Conservation (phyloP, 805 yeast genomes). For the Osmozyma mogii region DNA sequence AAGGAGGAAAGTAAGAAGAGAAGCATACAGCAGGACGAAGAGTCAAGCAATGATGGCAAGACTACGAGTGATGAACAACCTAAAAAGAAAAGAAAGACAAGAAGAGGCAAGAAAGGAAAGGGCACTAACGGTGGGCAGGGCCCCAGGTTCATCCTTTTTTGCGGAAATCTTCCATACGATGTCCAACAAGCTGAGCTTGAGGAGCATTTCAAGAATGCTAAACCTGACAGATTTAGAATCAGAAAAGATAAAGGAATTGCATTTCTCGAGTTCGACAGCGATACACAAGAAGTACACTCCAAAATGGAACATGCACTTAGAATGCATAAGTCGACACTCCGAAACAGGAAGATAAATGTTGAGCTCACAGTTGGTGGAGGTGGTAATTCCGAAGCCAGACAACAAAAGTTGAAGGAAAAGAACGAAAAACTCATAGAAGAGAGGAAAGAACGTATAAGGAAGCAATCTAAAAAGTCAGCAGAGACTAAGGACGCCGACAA, state of each 20-base stretch:
- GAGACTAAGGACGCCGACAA: constrained; percentile 16
- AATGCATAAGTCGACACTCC: constrained; percentile 68
- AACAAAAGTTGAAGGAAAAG: constrained; percentile 63
- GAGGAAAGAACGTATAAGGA: constrained; percentile 48
- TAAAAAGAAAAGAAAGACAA: constrained; percentile 63
- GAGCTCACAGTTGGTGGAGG: constrained; percentile 99
- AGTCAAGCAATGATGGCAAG: constrained; percentile 10
- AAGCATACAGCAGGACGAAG: constrained; percentile 6
- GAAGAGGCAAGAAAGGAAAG: constrained; percentile 71
- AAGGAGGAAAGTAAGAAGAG: constrained; percentile 1
- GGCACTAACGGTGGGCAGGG: constrained; percentile 41
- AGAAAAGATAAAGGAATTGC: constrained; percentile 88
- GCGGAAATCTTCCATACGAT: constrained; percentile 83
- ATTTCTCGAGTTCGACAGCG: constrained; percentile 70
- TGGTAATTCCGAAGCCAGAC: constrained; percentile 67
- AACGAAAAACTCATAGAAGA: constrained; percentile 70
- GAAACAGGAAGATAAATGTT: constrained; percentile 78
- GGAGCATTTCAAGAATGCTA: constrained; percentile 63
- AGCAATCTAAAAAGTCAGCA: constrained; percentile 29
- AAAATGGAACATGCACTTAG: constrained; percentile 79
- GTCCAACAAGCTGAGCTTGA: constrained; percentile 52
- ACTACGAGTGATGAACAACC: constrained; percentile 31
- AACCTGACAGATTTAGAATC: constrained; percentile 70
- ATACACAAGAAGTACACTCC: constrained; percentile 55
- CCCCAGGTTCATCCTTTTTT: constrained; percentile 73